Conservation (phyloP, 371 early-diverging fungal genomes). For the Thermomucor indicae-seudaticae region DNA sequence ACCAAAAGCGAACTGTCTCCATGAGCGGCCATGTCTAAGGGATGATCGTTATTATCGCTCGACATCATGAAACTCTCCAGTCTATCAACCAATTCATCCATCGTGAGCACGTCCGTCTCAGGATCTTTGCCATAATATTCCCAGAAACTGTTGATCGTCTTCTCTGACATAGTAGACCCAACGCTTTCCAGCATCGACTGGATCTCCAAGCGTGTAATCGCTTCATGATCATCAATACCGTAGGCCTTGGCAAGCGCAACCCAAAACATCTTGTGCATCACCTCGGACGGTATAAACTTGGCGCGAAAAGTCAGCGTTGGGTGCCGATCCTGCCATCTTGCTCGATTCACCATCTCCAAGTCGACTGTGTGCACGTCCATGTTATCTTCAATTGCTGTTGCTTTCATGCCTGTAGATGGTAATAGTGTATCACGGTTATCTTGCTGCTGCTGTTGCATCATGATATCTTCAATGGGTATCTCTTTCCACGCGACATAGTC, state of each 20-base stretch:
- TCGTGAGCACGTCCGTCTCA: constrained; percentile 54
- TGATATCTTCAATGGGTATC: constrained; percentile 37
- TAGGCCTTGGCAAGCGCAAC: constrained; percentile 62
- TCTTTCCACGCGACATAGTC: constrained; percentile 65
- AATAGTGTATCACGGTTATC: not conserved
- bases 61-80: constrained; percentile 51
- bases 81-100: constrained; percentile 61
- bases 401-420: constrained; percentile 6
- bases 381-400: constrained; percentile 39
- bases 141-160: constrained; percentile 66
- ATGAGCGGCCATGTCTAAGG: too few species aligned
- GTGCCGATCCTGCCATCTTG: constrained; percentile 33
- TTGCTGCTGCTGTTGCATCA: constrained; percentile 11
- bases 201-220: constrained; percentile 56
- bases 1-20: too few species aligned
- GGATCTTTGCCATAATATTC: constrained; percentile 51
- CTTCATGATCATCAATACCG: constrained; percentile 53
- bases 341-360: constrained; percentile 27
- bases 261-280: constrained; percentile 75
- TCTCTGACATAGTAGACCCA: constrained; percentile 67
- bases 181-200: constrained; percentile 75
- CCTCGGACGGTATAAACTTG: constrained; percentile 61
- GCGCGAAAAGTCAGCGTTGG: constrained; percentile 51
- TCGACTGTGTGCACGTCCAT: constrained; percentile 40
- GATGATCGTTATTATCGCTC: constrained; percentile 6